Evolutionary conservation across 148 eudicot species (phyloP), one percentile per base, ranked within the genome.

Genomic region (Chenopodium album): DNA sequence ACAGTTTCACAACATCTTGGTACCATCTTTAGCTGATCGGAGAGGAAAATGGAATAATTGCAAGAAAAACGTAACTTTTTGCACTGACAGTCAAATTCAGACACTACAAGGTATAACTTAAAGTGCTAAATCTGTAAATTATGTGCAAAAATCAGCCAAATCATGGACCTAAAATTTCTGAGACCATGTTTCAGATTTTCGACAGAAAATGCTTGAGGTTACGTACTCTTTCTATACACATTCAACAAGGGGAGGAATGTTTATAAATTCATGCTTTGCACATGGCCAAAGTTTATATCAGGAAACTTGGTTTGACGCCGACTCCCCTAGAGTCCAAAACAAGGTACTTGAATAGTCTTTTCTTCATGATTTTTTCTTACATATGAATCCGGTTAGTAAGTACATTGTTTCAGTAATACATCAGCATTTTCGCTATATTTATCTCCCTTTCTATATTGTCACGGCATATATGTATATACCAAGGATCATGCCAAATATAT

Each of bases 201-300:
- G 99, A 80, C 79, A 44, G 22, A 85, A 90, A 47, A 97, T 97
- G 98, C 86, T 97, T 14, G 44, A 69, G 37, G 98, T 91, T 56
- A 70, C 92, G 85, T 76, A 78, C 76, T 76, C 79, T 68, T 97
- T 91, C 89, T 86, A 79, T 32, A 26, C 48, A 19, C 59, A 85
- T 74, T 94, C 99, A 67, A 76, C 80, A 74, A 85, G 82, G 56
- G 98, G 94, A 79, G 99, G 99, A 69, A 82, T 94, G 90, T 97
- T 82, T 70, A 91, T 97, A 85, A 92, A 97, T 78, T 97, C 99
- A 9, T 97, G 99, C 88, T 91, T 97, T 75, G 92, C 97, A 47
- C 99, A 97, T 87, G 92, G 99, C 90, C 98, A 97, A 81, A 97
- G 94, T 77, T 98, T 94, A 87, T 78, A 84, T 23, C 92, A 91